Conservation (phyloP, 2,329 filamentous ascomycete genomes). For the Cordyceps cateniannulata region DNA sequence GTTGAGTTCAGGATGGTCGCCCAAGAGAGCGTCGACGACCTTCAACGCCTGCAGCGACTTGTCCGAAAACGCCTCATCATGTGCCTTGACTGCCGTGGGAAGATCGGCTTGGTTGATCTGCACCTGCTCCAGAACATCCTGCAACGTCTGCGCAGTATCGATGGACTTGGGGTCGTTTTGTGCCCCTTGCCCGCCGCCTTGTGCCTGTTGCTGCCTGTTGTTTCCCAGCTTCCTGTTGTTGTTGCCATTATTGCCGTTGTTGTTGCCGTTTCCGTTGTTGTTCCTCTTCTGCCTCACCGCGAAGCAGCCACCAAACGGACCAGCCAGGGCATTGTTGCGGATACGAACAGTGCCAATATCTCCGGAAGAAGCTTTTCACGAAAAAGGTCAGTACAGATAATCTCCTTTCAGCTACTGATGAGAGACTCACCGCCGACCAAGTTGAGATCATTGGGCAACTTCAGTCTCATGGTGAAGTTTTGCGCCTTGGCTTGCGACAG, state of each 20-base stretch:
- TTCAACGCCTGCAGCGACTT: conserved; percentile 25
- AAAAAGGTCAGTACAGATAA: neutral
- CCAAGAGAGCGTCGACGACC: conserved; percentile 32
- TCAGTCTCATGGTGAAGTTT: conserved; percentile 50
- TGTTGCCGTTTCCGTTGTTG: too few relatives aligned
- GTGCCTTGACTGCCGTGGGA: conserved; percentile 31
- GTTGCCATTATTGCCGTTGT: too few relatives aligned
- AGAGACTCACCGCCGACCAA: conserved; percentile 42
- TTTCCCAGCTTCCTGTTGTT: too few relatives aligned
- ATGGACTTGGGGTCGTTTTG: conserved; percentile 33
- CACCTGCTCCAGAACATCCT: conserved; percentile 42
- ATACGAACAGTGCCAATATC: conserved; percentile 54
- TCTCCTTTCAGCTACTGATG: too few relatives aligned
- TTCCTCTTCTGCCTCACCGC: conserved; percentile 38
- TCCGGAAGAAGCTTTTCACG: conserved; percentile 41
- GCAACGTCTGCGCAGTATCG: conserved; percentile 37
- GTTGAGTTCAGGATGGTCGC: neutral
- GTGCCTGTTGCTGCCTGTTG: too few relatives aligned
- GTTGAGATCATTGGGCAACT: conserved; percentile 41
- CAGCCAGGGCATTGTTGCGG: conserved; percentile 50
- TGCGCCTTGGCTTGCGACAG: conserved; percentile 49
- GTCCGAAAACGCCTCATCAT: conserved; percentile 32
- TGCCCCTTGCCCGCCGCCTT: too few relatives aligned
- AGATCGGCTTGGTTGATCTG: conserved; percentile 46
- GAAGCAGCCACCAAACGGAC: conserved; percentile 54